Evolutionary conservation across 148 eudicot species (phyloP), one percentile per base, ranked within the genome.

Genomic region (Rhododendron ovatum): DNA sequence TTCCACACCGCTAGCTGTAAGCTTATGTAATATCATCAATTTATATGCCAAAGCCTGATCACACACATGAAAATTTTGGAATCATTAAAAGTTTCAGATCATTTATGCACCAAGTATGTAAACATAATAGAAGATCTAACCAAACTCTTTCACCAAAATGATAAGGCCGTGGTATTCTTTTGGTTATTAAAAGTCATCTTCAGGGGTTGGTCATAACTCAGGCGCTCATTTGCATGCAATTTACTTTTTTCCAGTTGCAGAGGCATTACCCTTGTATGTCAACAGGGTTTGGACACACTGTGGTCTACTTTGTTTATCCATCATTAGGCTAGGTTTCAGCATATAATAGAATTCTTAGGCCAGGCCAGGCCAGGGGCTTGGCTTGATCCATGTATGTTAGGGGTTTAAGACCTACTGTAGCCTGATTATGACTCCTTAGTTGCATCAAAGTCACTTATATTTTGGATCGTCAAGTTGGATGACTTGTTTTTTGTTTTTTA

Each of bases 401-500:
- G 41, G 51, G 33, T 39, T 12, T 59, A 82, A 61, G 33, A 82
- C 33, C n/a, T 11, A 59, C 74, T 39, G 13, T 63, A 41, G 53
- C 20, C 22, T 20, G 45, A 30, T 37, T 59, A 26, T 7, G 84
- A 82, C 48, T 59, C 48, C 30, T 59, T 82, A 82, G 61, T 18
- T 37, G 18, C 71, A 81, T 81, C 48, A 81, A 55, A 30, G 15
- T 81, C 45, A 63, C 35, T 35, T 37, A 37, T n/a, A 37, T n/a
- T 63, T 43, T 41, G 51, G 53, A 43, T 47, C 13, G 7, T 20
- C 10, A 24, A 84, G 47, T 74, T 26, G 5, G 51, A 20, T 84
- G 86, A 51, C 86, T 9, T 7, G 20, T 13, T 10, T 88, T 76
- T 24, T 87, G 59, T 77, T 83, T 55, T 84, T 86, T 51, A 55